Conservation (phyloP, 2,329 filamentous ascomycete species). For the Xylariaceae sp. region DNA sequence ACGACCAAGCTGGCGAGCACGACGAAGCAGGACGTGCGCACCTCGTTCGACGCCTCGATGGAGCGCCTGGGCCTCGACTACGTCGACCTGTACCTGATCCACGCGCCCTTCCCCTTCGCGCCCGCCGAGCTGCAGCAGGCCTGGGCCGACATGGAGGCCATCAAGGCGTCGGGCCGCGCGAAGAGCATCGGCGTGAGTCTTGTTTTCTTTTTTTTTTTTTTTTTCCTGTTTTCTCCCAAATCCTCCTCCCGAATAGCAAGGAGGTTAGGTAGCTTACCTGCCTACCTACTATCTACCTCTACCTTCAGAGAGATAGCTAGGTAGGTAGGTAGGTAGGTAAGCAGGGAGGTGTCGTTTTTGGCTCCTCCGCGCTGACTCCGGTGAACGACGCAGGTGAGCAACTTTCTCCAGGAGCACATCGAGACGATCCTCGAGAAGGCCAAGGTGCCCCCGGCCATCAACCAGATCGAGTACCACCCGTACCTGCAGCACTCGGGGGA, state of each 20-base stretch:
- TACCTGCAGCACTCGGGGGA: slow-evolving; percentile 56
- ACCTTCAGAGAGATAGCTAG: no score
- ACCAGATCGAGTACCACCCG: slow-evolving; percentile 78
- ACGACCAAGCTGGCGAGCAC: slow-evolving; percentile 48
- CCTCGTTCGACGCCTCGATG: slow-evolving; percentile 52
- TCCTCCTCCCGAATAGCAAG: no score
- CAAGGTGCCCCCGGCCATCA: slow-evolving; percentile 57
- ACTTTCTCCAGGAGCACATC: slow-evolving; percentile 54
- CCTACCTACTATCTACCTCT: no score
- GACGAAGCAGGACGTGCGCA: slow-evolving; percentile 32
- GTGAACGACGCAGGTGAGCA: no score
- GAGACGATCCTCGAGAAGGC: slow-evolving; percentile 51
- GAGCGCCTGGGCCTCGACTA: slow-evolving; percentile 61
- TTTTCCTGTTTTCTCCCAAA: no score
- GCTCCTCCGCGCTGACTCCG: no score
- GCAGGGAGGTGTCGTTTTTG: no score
- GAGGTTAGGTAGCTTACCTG: no score
- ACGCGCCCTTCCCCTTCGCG: slow-evolving; percentile 43
- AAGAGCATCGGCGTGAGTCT: slow-evolving; percentile 68
- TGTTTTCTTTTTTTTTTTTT: no score
- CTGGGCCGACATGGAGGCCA: slow-evolving; percentile 56
- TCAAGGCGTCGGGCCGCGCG: slow-evolving; percentile 58
- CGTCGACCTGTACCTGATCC: slow-evolving; percentile 63
- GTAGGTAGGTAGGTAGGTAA: no score
- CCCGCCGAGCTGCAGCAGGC: slow-evolving; percentile 43